Evolutionary conservation across 495 filamentous ascomycete species (phyloP).

Genomic region (Lophiostoma macrostomum): DNA sequence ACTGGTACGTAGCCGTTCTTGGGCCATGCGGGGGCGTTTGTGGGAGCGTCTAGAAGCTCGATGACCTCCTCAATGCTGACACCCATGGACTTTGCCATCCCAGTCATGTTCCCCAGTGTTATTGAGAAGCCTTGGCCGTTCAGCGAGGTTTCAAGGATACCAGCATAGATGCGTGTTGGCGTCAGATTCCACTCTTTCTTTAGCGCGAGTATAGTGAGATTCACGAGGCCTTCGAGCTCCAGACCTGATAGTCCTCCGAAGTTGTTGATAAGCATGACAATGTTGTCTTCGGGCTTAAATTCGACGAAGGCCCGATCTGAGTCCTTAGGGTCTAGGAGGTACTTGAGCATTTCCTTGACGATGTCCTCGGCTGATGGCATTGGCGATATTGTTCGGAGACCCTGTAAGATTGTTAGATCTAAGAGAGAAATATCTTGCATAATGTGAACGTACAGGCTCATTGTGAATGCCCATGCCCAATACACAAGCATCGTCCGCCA

Average conservation of each 20-base stretch:
- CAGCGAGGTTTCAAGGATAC: slow-evolving; percentile 58
- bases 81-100: slow-evolving; percentile 46
- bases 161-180: slow-evolving; percentile 43
- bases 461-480: slow-evolving; percentile 63
- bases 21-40: slow-evolving; percentile 52
- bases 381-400: slow-evolving; percentile 54
- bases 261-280: slow-evolving; percentile 59
- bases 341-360: slow-evolving; percentile 52
- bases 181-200: slow-evolving; percentile 47
- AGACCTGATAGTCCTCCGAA: slow-evolving; percentile 61
- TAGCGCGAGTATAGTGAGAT: slow-evolving; percentile 52
- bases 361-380: slow-evolving; percentile 53
- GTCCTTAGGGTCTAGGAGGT: slow-evolving; percentile 55
- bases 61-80: slow-evolving; percentile 51
- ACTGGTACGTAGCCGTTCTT: slow-evolving; percentile 36
- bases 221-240: slow-evolving; percentile 56
- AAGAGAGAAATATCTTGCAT: neutral
- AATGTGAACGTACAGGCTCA: slow-evolving; percentile 46
- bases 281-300: slow-evolving; percentile 53
- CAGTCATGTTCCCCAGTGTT: slow-evolving; percentile 53
- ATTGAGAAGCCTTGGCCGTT: slow-evolving; percentile 63
- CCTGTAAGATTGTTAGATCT: slow-evolving; percentile 24
- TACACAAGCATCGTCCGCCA: slow-evolving; percentile 50
- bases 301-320: slow-evolving; percentile 57
- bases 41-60: slow-evolving; percentile 51